Base-by-base conservation (phyloP, 768 basidiomycete genomes). In the Russula ochroleuca region DNA sequence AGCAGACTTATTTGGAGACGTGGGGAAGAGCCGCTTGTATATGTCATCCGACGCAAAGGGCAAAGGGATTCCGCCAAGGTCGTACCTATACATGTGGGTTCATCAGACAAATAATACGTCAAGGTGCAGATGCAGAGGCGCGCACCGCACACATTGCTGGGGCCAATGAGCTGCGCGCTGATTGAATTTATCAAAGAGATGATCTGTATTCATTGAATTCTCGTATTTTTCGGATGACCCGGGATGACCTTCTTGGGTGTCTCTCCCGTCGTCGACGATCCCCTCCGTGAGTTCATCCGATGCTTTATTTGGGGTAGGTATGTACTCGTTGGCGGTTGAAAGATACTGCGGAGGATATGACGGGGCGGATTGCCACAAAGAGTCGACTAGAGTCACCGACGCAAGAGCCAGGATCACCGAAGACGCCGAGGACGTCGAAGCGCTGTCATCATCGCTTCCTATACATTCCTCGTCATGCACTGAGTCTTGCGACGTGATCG, bases 81-180 rank as follows among this genome's bases (percentile, higher is more conserved):
- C 94, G 71, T 98, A 98, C 57, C 93, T 94, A 70, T 15, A 43
- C 25, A 50, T 50, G 53, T 19, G 54, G 37, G 52, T 37, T 11
- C 37, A 63, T 52, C 37, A 64, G 59, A 49, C 40, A 45, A 55
- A 41, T 37, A 49, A 15, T 13, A 25, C 2, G n/a, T 23, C 37
- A 53, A 23, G 14, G 17, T 43, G 55, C 21, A 35, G 56, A n/a
- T 41, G 40, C 0, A 28, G 64, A 62, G 40, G 33, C 25, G 78
- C 84, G 56, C 62, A 94, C 93, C 96, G 81, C 53, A 98, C 77
- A 68, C 94, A 95, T 72, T 98, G 96, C 68, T 88, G 83, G 28
- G 87, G 86, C 70, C 88, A 85, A 65, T 82, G 78, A 45, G 75
- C 79, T 13, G 92, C 83, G 38, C 93, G 80, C 69, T 84, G 84